Evolutionary conservation across 1,139 yeast genomes (phyloP), one percentile per base, ranked within the genome.

Genomic region (Geotrichum cucujoidarum): DNA sequence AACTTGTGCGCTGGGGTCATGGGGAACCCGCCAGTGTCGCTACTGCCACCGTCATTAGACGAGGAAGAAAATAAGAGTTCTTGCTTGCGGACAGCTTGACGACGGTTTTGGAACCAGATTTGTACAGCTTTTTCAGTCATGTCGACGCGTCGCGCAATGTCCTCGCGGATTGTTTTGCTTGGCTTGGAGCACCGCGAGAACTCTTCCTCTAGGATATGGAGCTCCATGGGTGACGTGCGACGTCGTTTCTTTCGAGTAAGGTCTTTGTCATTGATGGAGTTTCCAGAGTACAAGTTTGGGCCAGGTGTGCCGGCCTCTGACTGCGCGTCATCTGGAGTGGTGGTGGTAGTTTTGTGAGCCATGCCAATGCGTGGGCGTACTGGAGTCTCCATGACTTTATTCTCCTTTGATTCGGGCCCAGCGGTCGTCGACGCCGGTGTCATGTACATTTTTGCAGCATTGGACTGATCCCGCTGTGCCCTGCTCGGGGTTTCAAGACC

Each of bases 121-220:
- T 92, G 97, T 27, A 92, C 95, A 1, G 97, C 95, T 65, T 89
- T 89, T 65, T 89, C 97, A n/a, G 92, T 78, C 97, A 90, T 92
- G 55, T 80, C 80, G 38, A 92, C 95, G 55, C 74, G 78, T 31
- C 70, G 67, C 14, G 97, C 95, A 57, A 92, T 85, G 55, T 80
- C 83, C 41, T 79, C 73, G 57, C 97, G 78, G 60, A 84, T 75
- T 44, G 75, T 69, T 64, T 83, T 83, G 64, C 84, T 83, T 42
- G 97, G 98, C 40, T 95, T 88, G 41, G 81, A 73, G 48, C 95
- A 90, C 45, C 71, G 62, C 50, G 75, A 75, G 61, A 90, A 92
- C 68, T 88, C 96, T 40, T 74, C 69, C 66, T 89, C 92, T 51
- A 92, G 75, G 47, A 92, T 80, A 34, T 82, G 74, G 55, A 90